Evolutionary conservation across 2,329 filamentous ascomycete genomes (phyloP), one percentile per base, ranked within the genome.

Genomic region (Colletotrichum salicis): DNA sequence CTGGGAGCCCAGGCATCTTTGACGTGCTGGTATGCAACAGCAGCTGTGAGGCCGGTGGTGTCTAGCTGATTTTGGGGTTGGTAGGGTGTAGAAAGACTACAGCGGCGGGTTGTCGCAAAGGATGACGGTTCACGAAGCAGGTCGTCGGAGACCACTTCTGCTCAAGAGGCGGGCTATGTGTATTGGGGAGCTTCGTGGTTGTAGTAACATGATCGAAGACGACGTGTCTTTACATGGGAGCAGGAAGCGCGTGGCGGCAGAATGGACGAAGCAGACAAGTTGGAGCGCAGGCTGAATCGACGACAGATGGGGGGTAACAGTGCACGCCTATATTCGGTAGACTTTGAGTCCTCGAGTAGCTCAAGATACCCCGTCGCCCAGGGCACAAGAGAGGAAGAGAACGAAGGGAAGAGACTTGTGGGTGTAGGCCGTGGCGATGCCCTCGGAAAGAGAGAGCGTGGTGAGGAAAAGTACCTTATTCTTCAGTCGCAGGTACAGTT

Each of bases 1-100:
- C 83, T 79, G 88, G 88, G 78, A 89, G 83, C 74, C 87, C 85
- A 78, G 88, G 88, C 88, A 90, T 89, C 75, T 80, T 86, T 82
- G 48, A 27, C 76, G 45, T 12, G n/a, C 27, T n/a, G 56, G 22
- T 54, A 59, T 52, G 54, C 59, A 29, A 67, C 33, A 57, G 64
- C 35, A 41, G 12, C 31, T n/a, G 57, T 41, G 33, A 41, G 55
- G 52, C 45, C 24, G 35, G 37, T n/a, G 41, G 41, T 48, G 8
- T 48, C 31, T 31, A 37, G 22, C 29, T 61, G 61, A 2, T 41
- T 35, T 51, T 19, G 27, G 22, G 31, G 51, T 41, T 6, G 33
- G 33, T 29, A 31, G 52, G 33, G 7, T 19, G 6, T 59, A 27
- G 11, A 13, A 51, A 60, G 55, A 13, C n/a, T 19, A 37, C 31